Base-by-base conservation (phyloP, 768 basidiomycete species). In the Calocybe cyanea region DNA sequence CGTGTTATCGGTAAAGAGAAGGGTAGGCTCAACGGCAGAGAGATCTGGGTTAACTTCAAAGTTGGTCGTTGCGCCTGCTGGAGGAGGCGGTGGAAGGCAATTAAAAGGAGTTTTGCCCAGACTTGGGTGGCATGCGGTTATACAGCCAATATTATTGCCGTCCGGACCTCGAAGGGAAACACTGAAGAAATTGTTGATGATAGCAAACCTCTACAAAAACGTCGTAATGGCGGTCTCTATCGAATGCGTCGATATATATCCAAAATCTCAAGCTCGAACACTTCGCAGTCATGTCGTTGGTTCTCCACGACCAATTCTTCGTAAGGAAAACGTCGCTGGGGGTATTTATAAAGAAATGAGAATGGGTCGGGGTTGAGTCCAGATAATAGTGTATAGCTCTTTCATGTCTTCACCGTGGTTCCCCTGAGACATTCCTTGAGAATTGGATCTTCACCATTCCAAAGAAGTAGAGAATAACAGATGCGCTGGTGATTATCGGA, bases 371-470 rank as follows among this genome's bases (percentile, higher is more conserved):
- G 1, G 96, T 97, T 30, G 92, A 95, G 64, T 98, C 96, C 50
- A 99, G 80, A 65, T 99, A 99, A 63, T 95, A 99, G 66, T n/a
- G n/a, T 99, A 99, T 21, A 98, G 71, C 61, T 99, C 96, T 67
- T 98, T 98, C 71, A 95, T 92, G 61, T 99, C 96, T 67, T 99
- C 96, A 52, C 96, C 96, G 64, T 99, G 96, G 63, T 99, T 99
- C 37, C 96, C 95, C 71, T 99, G 87, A 97, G 71, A 38, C 96
- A 82, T 66, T 99, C 96, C 65, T 99, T 99, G 49, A 99, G 77
- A 60, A 98, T 97, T 28, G 83, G 81, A 66, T 99, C 96, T 58
- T 85, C 67, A 38, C 81, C 93, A 62, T 99, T 99, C 96, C 96
- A 99, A 15, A 99, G 72, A 1, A 86, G 89, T 7, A 99, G 72